Evolutionary conservation across 2,329 filamentous ascomycete species (phyloP).

Genomic region (Fusarium cyanostomum): DNA sequence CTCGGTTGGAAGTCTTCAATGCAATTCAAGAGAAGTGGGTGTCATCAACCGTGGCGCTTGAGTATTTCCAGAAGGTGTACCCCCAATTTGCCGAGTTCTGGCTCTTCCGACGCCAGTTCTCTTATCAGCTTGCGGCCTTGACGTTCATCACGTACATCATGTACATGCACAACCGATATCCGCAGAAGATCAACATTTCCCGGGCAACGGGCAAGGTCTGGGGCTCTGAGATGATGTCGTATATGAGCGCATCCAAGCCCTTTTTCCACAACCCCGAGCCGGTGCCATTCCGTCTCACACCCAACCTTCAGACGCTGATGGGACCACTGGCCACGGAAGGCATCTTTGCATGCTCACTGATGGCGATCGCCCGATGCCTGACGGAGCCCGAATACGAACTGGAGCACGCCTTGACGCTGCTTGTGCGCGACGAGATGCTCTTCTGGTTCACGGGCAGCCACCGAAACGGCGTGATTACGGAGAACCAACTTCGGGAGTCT

Average conservation of each 20-base stretch:
- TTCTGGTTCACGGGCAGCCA: constrained; percentile 92
- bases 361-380: constrained; percentile 94
- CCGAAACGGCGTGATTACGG: constrained; percentile 59
- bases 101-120: constrained; percentile 97
- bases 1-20: constrained; percentile 89
- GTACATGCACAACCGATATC: constrained; percentile 95
- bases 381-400: constrained; percentile 90
- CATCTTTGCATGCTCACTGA: constrained; percentile 92
- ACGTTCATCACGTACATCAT: constrained; percentile 99
- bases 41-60: constrained; percentile 79
- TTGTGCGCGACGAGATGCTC: constrained; percentile 97
- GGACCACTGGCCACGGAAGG: constrained; percentile 95
- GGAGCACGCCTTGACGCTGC: constrained; percentile 93
- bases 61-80: constrained; percentile 91
- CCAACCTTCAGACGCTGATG: constrained; percentile 95
- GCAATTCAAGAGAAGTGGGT: constrained; percentile 96
- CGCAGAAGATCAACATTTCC: constrained; percentile 93
- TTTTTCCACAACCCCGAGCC: constrained; percentile 95
- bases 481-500: constrained; percentile 77
- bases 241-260: constrained; percentile 84
- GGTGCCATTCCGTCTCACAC: constrained; percentile 96
- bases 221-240: constrained; percentile 93
- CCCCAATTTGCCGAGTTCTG: constrained; percentile 94
- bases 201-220: constrained; percentile 91
- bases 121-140: constrained; percentile 91